Percentiles rank a stretch among this genome's conserved stretches.
These are phyloP conservation scores for Eutrema japonicum DNA, from an alignment of 345 rosid genomes.

Conservation along the genomic window DNA sequence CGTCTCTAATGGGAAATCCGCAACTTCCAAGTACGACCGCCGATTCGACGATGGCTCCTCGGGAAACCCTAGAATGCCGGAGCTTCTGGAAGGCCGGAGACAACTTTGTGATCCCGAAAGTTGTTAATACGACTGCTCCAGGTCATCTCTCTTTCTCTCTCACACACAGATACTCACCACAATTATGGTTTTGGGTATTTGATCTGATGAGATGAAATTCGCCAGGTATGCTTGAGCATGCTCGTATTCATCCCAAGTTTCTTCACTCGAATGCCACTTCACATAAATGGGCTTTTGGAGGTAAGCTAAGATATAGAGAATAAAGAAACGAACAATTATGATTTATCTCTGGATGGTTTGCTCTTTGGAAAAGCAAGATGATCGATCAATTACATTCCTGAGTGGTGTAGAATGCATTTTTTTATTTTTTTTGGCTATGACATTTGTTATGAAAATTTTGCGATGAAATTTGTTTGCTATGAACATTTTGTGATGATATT, in stretches of 20 bases:
- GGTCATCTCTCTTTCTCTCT: neutral
- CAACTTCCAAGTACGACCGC: conserved; percentile 22
- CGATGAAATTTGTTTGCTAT: neutral
- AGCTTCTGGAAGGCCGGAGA: conserved; percentile 93
- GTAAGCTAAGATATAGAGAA: conserved; percentile 40
- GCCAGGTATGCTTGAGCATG: conserved; percentile 77
- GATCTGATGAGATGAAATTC: conserved; percentile 6
- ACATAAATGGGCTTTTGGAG: conserved; percentile 99
- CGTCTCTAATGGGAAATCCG: conserved; percentile 28
- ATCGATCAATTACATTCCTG: neutral
- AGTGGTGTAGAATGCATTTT: neutral
- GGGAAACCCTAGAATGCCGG: conserved; percentile 53
- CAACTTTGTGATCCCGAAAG: conserved; percentile 44
- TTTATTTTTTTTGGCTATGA: neutral
- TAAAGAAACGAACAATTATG: neutral
- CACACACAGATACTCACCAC: neutral
- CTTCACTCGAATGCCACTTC: conserved; percentile 99
- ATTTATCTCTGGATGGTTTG: neutral
- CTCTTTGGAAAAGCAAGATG: neutral
- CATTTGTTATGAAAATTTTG: neutral
- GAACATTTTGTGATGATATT: neutral
- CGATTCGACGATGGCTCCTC: conserved; percentile 33
- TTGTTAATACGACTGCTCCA: conserved; percentile 17
- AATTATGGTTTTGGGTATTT: neutral
- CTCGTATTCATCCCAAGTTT: conserved; percentile 94